Base-by-base conservation (phyloP, 2,329 filamentous ascomycete species). In the Paecilomyces sp. region DNA sequence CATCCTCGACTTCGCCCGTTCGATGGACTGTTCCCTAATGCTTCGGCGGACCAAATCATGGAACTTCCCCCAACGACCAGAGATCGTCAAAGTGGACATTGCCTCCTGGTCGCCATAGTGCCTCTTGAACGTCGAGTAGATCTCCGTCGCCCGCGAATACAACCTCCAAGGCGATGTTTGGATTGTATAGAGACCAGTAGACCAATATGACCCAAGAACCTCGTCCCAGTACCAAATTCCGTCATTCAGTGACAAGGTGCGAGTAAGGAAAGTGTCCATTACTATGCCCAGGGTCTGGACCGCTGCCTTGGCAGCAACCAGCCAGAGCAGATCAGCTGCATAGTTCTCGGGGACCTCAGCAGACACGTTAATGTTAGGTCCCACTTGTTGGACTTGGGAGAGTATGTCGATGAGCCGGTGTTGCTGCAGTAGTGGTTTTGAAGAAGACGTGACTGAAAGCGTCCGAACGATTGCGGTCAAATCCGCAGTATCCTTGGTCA, bases 221-320 rank as follows among this genome's bases (percentile, higher is more conserved):
- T 94, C 89, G 69, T 96, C 91, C 94, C 94, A 99, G 73, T 97
- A 97, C 86, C 89, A 92, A 25, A 96, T 88, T 66, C 96, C 92
- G 64, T 96, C 88, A 67, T 87, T 90, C 18, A 99, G 76, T 0
- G 88, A 88, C 11, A 93, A 86, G 11, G 92, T 95, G 67, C 94
- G 89, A 58, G 93, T 88, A 11, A 97, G 77, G 3, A 97, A 82
- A 0, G 85, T 86, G 66, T 87, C 87, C 65, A 97, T 79, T 50
- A 96, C 83, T 55, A 90, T 78, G 3, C 93, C 93, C 69, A 96
- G 95, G 1, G 89, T 87, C 70, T 97, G 93, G n/a, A 92, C 86
- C 0, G 92, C 90, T 3, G 92, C 92, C 74, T 97, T 99, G 75
- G 89, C 91, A 31, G 95, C 84, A 15, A 97, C 80, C 25, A 97